These are phyloP conservation scores for Lagerstroemia speciosa DNA, from an alignment of 345 rosid species.

Conservation along the genomic window DNA sequence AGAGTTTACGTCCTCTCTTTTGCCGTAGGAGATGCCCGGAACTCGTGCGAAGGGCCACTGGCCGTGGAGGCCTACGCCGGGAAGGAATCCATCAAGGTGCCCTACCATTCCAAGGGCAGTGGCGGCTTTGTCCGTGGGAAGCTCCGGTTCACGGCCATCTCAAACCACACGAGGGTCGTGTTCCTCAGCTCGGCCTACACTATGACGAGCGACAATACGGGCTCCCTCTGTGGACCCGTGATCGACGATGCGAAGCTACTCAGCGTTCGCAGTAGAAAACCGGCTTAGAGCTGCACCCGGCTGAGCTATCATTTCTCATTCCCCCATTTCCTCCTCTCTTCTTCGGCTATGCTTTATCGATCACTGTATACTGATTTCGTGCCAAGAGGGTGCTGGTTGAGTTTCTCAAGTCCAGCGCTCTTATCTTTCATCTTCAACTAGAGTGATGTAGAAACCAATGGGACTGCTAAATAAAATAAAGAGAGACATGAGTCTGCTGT, in stretches of 20 bases:
- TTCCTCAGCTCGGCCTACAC: slow-evolving; percentile 59
- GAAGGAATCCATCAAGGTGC: slow-evolving; percentile 26
- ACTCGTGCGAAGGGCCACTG: slow-evolving; percentile 53
- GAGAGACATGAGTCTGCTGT: background rate
- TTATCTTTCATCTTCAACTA: background rate
- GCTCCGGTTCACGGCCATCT: slow-evolving; percentile 43
- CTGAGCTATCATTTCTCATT: background rate
- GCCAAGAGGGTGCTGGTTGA: background rate
- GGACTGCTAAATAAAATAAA: background rate
- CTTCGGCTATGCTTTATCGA: background rate
- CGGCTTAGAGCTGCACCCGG: background rate
- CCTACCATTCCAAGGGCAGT: slow-evolving; percentile 49
- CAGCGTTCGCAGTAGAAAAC: slow-evolving; percentile 19
- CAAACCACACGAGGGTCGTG: slow-evolving; percentile 40
- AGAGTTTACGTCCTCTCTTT: slow-evolving; percentile 48
- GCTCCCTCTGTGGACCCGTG: slow-evolving; percentile 74
- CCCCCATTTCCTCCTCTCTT: background rate
- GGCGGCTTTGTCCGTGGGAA: slow-evolving; percentile 42
- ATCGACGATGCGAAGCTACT: slow-evolving; percentile 54
- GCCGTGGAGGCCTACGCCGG: slow-evolving; percentile 61
- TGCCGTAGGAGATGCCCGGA: slow-evolving; percentile 48
- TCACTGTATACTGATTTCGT: background rate
- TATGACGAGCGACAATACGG: slow-evolving; percentile 55
- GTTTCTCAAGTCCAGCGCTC: background rate
- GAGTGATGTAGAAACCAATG: background rate